Base-by-base conservation (phyloP, 2,329 filamentous ascomycete genomes). In the Trichoderma sp. region DNA sequence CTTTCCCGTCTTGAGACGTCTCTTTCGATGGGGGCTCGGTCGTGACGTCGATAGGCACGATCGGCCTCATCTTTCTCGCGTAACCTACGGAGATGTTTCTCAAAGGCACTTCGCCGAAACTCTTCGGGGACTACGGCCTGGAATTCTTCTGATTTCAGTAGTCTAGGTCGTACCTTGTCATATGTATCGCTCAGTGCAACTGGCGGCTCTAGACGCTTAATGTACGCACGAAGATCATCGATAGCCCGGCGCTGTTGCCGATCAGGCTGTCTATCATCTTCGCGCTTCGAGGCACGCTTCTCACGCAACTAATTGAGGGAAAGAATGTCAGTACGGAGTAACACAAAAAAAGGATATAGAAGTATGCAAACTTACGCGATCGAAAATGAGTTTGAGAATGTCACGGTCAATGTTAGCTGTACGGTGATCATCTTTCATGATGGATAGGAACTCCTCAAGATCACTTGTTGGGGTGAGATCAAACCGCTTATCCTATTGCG, bases 201-300 rank as follows among this genome's bases (percentile, higher is more conserved):
- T 16, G 94, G 91, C 43, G 96, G 96, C 13, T 97, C 93, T 63
- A 97, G 84, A 76, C 92, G 94, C 82, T 97, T 97, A 78, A 99
- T 92, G 65, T 89, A 88, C 29, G 91, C 92, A 70, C 96, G 91
- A 63, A 99, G 85, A 70, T 91, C 89, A 77, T 99, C 96, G 56
- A 96, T 85, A 40, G 92, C 91, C 68, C 92, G 90, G 65, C 94
- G 92, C 78, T 97, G 93, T 73, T 94, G 89, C 69, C 94, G 92
- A 78, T 97, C 95, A 53, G 90, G 87, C 69, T 93, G 89, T 74
- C 91, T 93, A 74, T 97, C 93, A 72, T 97, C 93, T 75, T 97
- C 94, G 65, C 87, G 89, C 65, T 93, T 91, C 73, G 91, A 92
- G 43, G 91, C 85, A 72, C 92, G 91, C 81, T 96, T 97, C 74